A percentile compares a stretch with the other conserved stretches of the same genome.
phyloP scores from a whole-genome alignment of 768 basidiomycete species.

The Tricholoma flavovirens region DNA sequence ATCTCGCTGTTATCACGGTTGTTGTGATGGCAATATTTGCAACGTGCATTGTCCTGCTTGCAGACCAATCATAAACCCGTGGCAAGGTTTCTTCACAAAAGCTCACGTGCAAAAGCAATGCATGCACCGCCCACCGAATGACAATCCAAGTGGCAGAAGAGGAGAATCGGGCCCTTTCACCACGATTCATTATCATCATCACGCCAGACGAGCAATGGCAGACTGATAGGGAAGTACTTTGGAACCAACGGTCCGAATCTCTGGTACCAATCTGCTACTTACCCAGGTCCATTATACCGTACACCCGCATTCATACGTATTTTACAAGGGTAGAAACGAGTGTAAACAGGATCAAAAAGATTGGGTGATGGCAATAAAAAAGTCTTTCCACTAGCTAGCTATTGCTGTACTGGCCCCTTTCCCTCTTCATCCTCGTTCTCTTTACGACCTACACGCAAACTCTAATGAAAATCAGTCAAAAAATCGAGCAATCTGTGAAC shows the following conservation, averaged over 20 bases:
- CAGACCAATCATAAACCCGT: slow-evolving; percentile 22
- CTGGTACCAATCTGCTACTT: too few species aligned
- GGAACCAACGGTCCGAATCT: too few species aligned
- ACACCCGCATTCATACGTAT: too few species aligned
- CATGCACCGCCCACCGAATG: too few species aligned
- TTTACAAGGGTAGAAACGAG: neutral
- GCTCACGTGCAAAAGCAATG: neutral
- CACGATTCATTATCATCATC: too few species aligned
- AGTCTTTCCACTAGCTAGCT: neutral
- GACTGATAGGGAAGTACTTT: too few species aligned
- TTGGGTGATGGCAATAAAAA: slow-evolving; percentile 11
- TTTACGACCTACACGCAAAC: slow-evolving; percentile 19
- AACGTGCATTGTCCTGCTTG: slow-evolving; percentile 46
- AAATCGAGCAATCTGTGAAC: slow-evolving; percentile 79
- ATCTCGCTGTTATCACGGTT: slow-evolving; percentile 45
- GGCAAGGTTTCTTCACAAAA: neutral
- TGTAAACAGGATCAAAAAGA: neutral
- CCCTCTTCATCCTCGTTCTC: slow-evolving; percentile 13
- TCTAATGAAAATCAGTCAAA: slow-evolving; percentile 89
- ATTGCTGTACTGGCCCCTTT: slow-evolving; percentile 2
- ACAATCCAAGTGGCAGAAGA: too few species aligned
- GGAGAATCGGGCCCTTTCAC: too few species aligned
- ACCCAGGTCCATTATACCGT: too few species aligned
- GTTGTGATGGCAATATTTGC: slow-evolving; percentile 45
- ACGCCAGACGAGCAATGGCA: too few species aligned